A percentile compares a stretch with the other conserved stretches of the same genome.
Evolutionary conservation across 2,329 filamentous ascomycete species (phyloP).

Genomic region (Fusarium robinianum): DNA sequence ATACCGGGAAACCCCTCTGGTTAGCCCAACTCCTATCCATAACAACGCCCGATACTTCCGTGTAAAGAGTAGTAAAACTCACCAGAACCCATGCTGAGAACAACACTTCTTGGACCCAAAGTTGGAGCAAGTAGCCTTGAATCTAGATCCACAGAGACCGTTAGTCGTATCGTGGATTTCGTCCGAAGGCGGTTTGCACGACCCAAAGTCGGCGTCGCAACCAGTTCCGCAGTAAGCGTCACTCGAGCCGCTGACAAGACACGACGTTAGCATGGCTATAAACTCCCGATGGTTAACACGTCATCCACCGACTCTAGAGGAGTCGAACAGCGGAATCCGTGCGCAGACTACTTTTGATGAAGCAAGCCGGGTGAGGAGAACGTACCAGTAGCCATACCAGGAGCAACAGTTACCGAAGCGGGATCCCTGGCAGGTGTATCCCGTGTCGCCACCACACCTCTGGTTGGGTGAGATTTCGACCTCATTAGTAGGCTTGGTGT

Average conservation of each 20-base stretch:
- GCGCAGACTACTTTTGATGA: neutral
- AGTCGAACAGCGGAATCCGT: neutral
- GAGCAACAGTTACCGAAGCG: slow-evolving; percentile 48
- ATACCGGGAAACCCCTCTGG: neutral
- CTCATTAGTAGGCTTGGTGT: slow-evolving; percentile 25
- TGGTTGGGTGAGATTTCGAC: slow-evolving; percentile 42
- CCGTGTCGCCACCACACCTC: slow-evolving; percentile 42
- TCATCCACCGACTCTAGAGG: neutral
- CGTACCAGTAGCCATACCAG: slow-evolving; percentile 47
- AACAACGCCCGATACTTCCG: neutral
- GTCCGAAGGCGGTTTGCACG: slow-evolving; percentile 34
- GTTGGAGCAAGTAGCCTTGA: slow-evolving; percentile 40
- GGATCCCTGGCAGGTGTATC: slow-evolving; percentile 45
- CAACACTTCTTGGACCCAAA: slow-evolving; percentile 44
- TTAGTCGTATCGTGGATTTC: slow-evolving; percentile 42
- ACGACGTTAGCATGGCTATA: slow-evolving; percentile 22
- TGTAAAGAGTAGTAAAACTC: slow-evolving; percentile 12
- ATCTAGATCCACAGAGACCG: slow-evolving; percentile 42
- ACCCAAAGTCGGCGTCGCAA: slow-evolving; percentile 44
- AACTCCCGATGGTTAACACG: no score
- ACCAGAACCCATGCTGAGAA: slow-evolving; percentile 45
- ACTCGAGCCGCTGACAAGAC: slow-evolving; percentile 38
- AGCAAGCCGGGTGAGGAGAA: neutral
- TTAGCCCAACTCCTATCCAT: slow-evolving; percentile 4
- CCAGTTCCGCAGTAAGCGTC: slow-evolving; percentile 44